Conservation (phyloP, 768 basidiomycete species). For the Chalciporus chontae region DNA sequence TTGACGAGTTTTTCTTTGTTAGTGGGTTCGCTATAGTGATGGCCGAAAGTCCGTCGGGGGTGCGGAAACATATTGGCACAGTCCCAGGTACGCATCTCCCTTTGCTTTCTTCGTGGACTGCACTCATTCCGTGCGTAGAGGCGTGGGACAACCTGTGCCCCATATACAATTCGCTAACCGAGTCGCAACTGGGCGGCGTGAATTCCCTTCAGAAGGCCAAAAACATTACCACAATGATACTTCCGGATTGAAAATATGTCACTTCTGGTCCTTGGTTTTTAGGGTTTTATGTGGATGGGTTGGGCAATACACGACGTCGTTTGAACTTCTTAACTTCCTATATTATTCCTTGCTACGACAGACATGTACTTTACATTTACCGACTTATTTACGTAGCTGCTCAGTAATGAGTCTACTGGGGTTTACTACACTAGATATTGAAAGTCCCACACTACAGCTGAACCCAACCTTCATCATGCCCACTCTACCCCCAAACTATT, state of each 20-base stretch:
- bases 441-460: too few species aligned
- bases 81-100: conserved; percentile 10
- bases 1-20: background rate
- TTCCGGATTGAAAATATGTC: conserved; percentile 10
- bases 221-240: conserved; percentile 16
- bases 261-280: background rate
- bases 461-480: too few species aligned
- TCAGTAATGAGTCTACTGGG: too few species aligned
- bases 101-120: too few species aligned
- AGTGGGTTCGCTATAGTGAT: conserved; percentile 29
- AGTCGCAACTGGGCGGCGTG: conserved; percentile 21
- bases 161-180: conserved; percentile 12
- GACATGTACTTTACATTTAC: too few species aligned
- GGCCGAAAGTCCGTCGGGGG: conserved; percentile 23
- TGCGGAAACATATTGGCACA: conserved; percentile 10
- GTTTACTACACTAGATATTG: too few species aligned
- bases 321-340: too few species aligned
- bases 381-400: too few species aligned
- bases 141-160: conserved; percentile 29
- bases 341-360: too few species aligned
- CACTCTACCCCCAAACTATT: too few species aligned
- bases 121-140: conserved; percentile 7
- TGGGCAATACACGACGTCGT: too few species aligned
- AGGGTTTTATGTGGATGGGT: background rate
- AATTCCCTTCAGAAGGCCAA: conserved; percentile 17